phyloP scores from a whole-genome alignment of 176 grass and related monocot species.

The Avena eriantha region DNA sequence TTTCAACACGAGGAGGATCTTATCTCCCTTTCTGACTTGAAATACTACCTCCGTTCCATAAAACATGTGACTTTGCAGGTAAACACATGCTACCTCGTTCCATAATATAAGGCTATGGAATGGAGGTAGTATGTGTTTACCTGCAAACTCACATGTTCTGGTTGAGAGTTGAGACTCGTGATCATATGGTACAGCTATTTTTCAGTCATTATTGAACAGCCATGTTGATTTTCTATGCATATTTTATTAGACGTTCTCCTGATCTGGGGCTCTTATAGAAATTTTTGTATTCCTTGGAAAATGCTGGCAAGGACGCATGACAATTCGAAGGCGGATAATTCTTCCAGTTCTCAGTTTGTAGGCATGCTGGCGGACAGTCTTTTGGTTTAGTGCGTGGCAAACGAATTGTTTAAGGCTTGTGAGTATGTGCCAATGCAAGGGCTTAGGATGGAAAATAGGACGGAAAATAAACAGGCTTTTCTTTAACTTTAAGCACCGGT shows the following conservation, averaged over 20 bases:
- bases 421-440: no score
- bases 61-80: no score
- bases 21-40: background rate
- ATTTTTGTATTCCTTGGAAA: background rate
- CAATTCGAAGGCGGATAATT: background rate
- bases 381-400: no score
- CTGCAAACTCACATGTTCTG: conserved; percentile 3
- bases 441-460: no score
- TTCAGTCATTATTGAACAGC: background rate
- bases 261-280: background rate
- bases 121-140: background rate
- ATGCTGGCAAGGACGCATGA: background rate
- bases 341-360: background rate
- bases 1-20: background rate
- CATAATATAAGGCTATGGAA: no score
- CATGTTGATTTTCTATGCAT: background rate
- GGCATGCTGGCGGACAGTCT: no score
- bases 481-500: no score
- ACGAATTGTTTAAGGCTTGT: no score
- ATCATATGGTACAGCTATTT: background rate
- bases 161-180: background rate
- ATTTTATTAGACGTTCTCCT: background rate
- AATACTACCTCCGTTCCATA: no score
- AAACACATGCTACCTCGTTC: no score
- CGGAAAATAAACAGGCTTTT: no score